These are phyloP conservation scores for Brachypodium distachyon DNA, from an alignment of 202 grass and related monocot species.

Conservation along the genomic window DNA sequence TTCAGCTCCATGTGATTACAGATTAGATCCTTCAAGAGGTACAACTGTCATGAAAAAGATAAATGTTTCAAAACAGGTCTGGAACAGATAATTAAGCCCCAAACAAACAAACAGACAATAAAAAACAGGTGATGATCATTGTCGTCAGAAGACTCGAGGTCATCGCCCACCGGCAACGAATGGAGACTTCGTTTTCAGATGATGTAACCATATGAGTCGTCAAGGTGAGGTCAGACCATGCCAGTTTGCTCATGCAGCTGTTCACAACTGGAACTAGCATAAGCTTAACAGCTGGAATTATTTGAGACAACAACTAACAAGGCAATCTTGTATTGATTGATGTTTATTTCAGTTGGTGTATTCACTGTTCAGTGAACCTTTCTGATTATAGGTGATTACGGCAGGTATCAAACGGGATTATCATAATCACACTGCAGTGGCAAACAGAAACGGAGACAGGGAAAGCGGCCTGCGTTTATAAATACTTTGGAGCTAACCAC, in stretches of 20 bases:
- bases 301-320: background rate
- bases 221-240: constrained; percentile 9
- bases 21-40: background rate
- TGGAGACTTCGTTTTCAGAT: background rate
- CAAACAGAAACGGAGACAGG: background rate
- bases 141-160: constrained; percentile 14
- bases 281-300: background rate
- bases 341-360: background rate
- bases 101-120: background rate
- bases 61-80: too few species aligned
- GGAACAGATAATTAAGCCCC: background rate
- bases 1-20: background rate
- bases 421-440: background rate
- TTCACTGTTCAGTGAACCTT: background rate
- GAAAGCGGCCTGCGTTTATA: constrained; percentile 6
- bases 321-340: background rate
- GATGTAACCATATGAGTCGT: background rate
- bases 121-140: constrained; percentile 1
- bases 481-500: constrained; percentile 17
- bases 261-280: background rate
- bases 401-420: background rate
- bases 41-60: background rate
- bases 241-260: background rate
- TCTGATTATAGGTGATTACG: too few species aligned
- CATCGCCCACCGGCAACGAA: background rate